A percentile compares a stretch with the other conserved stretches of the same genome.
These are phyloP conservation scores for Pisolithus albus DNA, from an alignment of 768 basidiomycete genomes.

Conservation along the genomic window DNA sequence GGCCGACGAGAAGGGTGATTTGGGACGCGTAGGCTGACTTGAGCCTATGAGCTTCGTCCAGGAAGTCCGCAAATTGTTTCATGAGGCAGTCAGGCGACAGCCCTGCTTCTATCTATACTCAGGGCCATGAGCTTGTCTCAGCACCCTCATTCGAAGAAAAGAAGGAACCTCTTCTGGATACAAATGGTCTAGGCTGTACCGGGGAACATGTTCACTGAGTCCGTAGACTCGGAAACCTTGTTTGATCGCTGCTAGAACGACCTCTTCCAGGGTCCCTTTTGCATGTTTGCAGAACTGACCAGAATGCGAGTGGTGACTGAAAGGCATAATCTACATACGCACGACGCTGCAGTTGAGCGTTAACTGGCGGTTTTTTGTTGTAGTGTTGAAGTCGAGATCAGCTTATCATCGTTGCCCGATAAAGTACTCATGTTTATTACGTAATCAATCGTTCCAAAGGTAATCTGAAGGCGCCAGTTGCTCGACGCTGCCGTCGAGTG, in stretches of 20 bases:
- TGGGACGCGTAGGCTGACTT: slow-evolving; percentile 51
- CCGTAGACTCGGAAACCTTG: slow-evolving; percentile 80
- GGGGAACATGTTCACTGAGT: slow-evolving; percentile 88
- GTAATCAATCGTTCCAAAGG: neutral
- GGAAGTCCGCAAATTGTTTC: slow-evolving; percentile 64
- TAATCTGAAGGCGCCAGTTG: neutral
- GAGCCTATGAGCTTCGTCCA: slow-evolving; percentile 74
- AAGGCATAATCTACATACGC: slow-evolving; percentile 38
- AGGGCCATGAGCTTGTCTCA: slow-evolving; percentile 9
- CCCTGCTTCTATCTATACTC: slow-evolving; percentile 38
- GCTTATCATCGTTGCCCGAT: too few species aligned
- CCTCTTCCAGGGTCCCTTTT: slow-evolving; percentile 68
- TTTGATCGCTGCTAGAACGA: slow-evolving; percentile 72
- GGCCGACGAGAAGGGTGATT: slow-evolving; percentile 77
- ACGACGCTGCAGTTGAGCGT: too few species aligned
- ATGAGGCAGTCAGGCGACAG: slow-evolving; percentile 46
- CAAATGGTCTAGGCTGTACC: slow-evolving; percentile 72
- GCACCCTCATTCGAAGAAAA: slow-evolving; percentile 6
- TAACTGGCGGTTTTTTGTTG: too few species aligned
- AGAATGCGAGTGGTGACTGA: slow-evolving; percentile 87
- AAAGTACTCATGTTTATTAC: too few species aligned
- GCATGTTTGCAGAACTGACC: slow-evolving; percentile 94
- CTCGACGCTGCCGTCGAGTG: neutral
- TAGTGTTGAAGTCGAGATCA: too few species aligned
- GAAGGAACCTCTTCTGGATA: slow-evolving; percentile 89